phyloP scores from a whole-genome alignment of 2,329 filamentous ascomycete genomes.

The Pyrenochaeta sp. region DNA sequence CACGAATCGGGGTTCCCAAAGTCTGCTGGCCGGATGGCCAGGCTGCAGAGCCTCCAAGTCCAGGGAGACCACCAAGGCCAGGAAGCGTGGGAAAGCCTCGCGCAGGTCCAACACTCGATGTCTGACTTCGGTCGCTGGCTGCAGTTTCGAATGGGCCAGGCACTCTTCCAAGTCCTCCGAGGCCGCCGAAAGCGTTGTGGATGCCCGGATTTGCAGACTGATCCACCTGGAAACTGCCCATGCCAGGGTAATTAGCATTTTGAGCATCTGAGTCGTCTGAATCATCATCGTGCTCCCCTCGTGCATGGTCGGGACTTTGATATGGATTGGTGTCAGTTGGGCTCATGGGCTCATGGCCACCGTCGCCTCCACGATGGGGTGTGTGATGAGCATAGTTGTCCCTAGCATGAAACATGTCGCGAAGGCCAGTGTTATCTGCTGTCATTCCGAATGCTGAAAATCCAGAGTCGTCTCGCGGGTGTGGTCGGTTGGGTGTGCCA shows the following conservation, averaged over 20 bases:
- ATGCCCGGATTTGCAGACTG: slow-evolving; percentile 51
- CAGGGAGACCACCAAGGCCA: slow-evolving; percentile 65
- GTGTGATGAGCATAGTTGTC: slow-evolving; percentile 66
- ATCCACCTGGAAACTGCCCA: slow-evolving; percentile 63
- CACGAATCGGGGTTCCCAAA: slow-evolving; percentile 76
- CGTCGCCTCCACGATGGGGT: slow-evolving; percentile 56
- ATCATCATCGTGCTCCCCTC: slow-evolving; percentile 69
- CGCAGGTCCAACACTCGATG: slow-evolving; percentile 80
- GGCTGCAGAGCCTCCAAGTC: slow-evolving; percentile 67
- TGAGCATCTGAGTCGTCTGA: slow-evolving; percentile 63
- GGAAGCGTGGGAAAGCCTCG: slow-evolving; percentile 74
- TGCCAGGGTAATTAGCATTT: slow-evolving; percentile 59
- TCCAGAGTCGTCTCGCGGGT: slow-evolving; percentile 65
- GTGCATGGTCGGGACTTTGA: slow-evolving; percentile 84
- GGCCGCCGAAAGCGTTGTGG: slow-evolving; percentile 64
- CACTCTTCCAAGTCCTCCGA: slow-evolving; percentile 59
- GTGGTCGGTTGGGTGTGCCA: slow-evolving; percentile 55
- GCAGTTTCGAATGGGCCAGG: slow-evolving; percentile 61
- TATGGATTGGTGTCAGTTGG: slow-evolving; percentile 97
- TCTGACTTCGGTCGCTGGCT: slow-evolving; percentile 89
- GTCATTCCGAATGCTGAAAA: slow-evolving; percentile 70
- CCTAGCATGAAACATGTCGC: slow-evolving; percentile 65
- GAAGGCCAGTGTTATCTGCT: slow-evolving; percentile 64
- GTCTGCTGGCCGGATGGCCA: slow-evolving; percentile 73
- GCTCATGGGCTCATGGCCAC: slow-evolving; percentile 76